Base-by-base conservation (phyloP, 1,139 yeast genomes). In the Debaryomyces coudertii region DNA sequence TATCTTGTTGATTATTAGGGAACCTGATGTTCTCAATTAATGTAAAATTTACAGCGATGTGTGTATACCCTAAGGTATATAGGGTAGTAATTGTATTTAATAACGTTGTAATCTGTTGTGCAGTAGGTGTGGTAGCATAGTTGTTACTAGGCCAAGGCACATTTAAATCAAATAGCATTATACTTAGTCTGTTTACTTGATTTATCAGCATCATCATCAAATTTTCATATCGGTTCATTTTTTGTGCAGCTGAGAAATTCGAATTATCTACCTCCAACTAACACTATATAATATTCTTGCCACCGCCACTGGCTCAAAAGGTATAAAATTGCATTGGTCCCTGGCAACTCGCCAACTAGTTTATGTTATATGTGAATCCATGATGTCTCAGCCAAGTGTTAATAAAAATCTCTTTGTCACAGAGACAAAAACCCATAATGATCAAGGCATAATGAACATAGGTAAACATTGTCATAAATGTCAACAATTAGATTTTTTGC, bases 111-210 rank as follows among this genome's bases (percentile, higher is more conserved):
- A 83, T 55, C 47, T 83, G 80, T 8, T 61, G 56, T 2, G 63
- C 52, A 0, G 76, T 60, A 1, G 82, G 78, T 24, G 66, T 63
- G 9, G 67, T 54, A 3, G 65, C 54, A 60, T 79, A 83, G 53
- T 75, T 71, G 39, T 65, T 60, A 44, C 75, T 80, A 0, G 97
- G 96, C 93, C 96, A 90, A 16, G 83, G 82, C 4, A 90, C 84
- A 61, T 90, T 90, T 51, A 90, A 72, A 66, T 90, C 97, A 53
- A 82, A 85, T 57, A 64, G 51, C 66, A 62, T 65, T 18, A 28
- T 35, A 15, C 28, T 18, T 33, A 15, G 25, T 27, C 28, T 14
- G 14, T 6, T 15, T 11, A 18, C 24, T 20, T 18, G 7, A 28
- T 28, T 20, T 27, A 38, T 28, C 34, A 28, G 15, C 41, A 18